Percentiles rank a stretch among this genome's conserved stretches.
Evolutionary conservation across 31 red algal species (phyloP).

Genomic region (Endocladia muricata): DNA sequence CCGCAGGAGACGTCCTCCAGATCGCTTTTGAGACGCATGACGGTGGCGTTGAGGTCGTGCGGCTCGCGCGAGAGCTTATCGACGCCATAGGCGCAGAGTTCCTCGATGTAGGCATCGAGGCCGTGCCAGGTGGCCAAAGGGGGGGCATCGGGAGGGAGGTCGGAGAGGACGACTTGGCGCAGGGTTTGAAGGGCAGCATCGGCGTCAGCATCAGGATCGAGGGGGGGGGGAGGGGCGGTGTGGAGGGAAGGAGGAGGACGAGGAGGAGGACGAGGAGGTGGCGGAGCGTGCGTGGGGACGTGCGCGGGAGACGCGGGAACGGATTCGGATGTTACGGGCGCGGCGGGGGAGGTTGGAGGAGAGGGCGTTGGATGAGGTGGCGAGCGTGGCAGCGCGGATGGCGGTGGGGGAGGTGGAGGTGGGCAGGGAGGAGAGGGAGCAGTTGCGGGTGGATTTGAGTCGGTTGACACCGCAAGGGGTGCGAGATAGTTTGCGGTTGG

Average conservation of each 20-base stretch:
- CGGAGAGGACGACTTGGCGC: slow-evolving; percentile 42
- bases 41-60: slow-evolving; percentile 46
- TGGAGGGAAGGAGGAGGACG: too few species aligned
- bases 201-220: slow-evolving; percentile 66
- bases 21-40: slow-evolving; percentile 42
- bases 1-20: slow-evolving; percentile 77
- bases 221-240: not conserved
- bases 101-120: slow-evolving; percentile 69
- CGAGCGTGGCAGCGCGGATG: not conserved
- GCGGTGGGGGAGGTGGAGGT: not conserved
- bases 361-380: too few species aligned
- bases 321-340: too few species aligned
- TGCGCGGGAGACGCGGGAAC: too few species aligned
- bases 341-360: too few species aligned
- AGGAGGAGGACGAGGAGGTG: too few species aligned
- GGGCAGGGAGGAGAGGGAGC: not conserved
- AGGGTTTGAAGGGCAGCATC: slow-evolving; percentile 44
- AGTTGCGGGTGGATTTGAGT: not conserved
- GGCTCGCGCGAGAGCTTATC: slow-evolving; percentile 67
- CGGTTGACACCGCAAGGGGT: not conserved
- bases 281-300: too few species aligned
- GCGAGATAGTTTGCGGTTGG: too few species aligned
- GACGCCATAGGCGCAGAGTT: slow-evolving; percentile 66
- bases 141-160: slow-evolving; percentile 34
- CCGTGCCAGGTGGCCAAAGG: slow-evolving; percentile 43